phyloP scores from a whole-genome alignment of 495 filamentous ascomycete genomes.

The Penicillium coffeae region DNA sequence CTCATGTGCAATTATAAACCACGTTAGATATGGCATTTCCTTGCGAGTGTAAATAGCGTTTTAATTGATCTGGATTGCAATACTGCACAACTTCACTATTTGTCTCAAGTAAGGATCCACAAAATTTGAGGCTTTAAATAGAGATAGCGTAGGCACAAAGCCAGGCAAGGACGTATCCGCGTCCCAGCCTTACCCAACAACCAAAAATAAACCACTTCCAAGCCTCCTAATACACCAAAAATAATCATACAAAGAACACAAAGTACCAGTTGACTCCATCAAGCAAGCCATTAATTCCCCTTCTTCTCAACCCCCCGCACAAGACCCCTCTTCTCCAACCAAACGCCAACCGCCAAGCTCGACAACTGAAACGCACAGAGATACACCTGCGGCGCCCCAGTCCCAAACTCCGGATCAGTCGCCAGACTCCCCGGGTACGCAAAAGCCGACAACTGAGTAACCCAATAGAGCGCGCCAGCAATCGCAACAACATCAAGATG shows the following conservation, averaged over 20 bases:
- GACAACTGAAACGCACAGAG: conserved; percentile 26
- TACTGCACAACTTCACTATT: background rate
- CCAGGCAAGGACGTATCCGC: too few relatives aligned
- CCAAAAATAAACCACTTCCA: too few relatives aligned
- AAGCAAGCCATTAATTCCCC: too few relatives aligned
- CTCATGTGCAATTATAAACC: conserved; percentile 13
- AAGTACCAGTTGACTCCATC: too few relatives aligned
- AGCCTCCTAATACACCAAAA: too few relatives aligned
- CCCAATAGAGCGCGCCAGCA: conserved; percentile 49
- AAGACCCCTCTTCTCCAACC: background rate
- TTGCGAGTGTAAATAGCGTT: background rate
- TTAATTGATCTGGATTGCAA: background rate
- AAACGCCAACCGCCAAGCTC: background rate
- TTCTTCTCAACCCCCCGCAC: background rate
- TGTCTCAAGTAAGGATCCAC: background rate
- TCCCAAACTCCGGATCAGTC: conserved; percentile 53
- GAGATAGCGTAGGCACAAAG: too few relatives aligned
- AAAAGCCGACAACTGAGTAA: conserved; percentile 43
- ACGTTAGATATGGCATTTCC: conserved; percentile 2
- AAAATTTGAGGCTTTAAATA: too few relatives aligned
- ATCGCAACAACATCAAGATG: conserved; percentile 35
- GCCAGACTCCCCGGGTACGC: conserved; percentile 47
- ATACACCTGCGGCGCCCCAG: conserved; percentile 44
- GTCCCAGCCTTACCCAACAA: too few relatives aligned
- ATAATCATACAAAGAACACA: too few relatives aligned